Conservation (phyloP, 805 yeast genomes). For the Saccharomycopsis selenospora region DNA sequence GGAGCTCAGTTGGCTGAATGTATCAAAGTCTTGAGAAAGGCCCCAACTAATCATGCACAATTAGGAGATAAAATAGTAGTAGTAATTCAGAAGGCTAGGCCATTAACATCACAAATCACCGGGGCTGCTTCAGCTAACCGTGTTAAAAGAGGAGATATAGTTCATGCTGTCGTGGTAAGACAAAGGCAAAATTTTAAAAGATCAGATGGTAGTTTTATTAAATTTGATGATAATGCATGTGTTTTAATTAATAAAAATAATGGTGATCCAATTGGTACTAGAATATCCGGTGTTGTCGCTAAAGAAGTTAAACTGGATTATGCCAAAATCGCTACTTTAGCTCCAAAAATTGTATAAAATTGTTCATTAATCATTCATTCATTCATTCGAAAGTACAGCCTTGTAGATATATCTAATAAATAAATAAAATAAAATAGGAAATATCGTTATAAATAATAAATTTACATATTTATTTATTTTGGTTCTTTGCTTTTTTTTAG, state of each 20-base stretch:
- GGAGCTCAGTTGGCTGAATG: slow-evolving; percentile 95
- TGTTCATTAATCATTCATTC: too few relatives aligned
- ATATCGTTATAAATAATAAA: too few relatives aligned
- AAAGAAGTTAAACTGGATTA: slow-evolving; percentile 79
- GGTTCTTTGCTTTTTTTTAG: too few relatives aligned
- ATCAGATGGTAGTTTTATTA: slow-evolving; percentile 77
- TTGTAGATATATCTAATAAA: too few relatives aligned
- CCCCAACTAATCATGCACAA: slow-evolving; percentile 73
- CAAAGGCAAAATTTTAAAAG: slow-evolving; percentile 75
- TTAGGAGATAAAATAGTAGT: slow-evolving; percentile 92
- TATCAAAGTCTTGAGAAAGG: slow-evolving; percentile 86
- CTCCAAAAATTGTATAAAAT: slow-evolving; percentile 74
- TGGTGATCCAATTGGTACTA: slow-evolving; percentile 90
- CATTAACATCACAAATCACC: slow-evolving; percentile 59
- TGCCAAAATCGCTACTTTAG: slow-evolving; percentile 81
- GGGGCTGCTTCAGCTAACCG: slow-evolving; percentile 70
- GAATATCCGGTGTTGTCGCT: slow-evolving; percentile 86
- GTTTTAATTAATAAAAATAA: slow-evolving; percentile 83
- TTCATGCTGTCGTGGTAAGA: slow-evolving; percentile 92
- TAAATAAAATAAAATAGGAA: too few relatives aligned
- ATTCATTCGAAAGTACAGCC: too few relatives aligned
- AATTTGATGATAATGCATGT: slow-evolving; percentile 96
- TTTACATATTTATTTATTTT: too few relatives aligned
- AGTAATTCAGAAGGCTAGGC: slow-evolving; percentile 87
- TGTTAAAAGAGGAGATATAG: slow-evolving; percentile 91